A percentile compares a stretch with the other conserved stretches of the same genome.
Conservation (phyloP, 148 eudicot species). For the Chenopodium berlandieri region DNA sequence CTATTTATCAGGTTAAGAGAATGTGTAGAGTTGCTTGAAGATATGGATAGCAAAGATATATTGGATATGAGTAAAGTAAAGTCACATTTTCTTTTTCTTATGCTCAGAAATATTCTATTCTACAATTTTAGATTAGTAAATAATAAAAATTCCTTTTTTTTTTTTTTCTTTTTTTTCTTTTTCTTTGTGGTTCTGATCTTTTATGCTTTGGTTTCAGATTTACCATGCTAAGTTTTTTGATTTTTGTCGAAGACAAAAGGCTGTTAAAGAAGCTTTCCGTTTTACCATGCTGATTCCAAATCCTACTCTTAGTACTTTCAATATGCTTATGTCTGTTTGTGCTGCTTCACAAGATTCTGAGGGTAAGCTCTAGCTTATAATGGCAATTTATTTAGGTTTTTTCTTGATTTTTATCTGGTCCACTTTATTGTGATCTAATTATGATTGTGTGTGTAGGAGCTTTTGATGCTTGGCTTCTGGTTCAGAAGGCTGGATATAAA, state of each 20-base stretch:
- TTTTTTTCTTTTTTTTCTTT: no score
- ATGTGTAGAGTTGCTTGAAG: slow-evolving; percentile 81
- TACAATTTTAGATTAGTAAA: slow-evolving; percentile 1
- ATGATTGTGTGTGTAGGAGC: slow-evolving; percentile 56
- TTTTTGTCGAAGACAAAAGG: slow-evolving; percentile 73
- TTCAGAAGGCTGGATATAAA: slow-evolving; percentile 61
- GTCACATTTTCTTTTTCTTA: background rate
- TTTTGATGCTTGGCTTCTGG: slow-evolving; percentile 63
- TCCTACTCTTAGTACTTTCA: slow-evolving; percentile 93
- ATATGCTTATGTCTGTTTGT: slow-evolving; percentile 97
- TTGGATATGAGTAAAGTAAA: slow-evolving; percentile 87
- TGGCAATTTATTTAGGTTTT: background rate
- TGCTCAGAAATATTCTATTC: background rate
- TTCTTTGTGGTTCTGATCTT: slow-evolving; percentile 16
- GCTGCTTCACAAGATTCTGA: slow-evolving; percentile 78
- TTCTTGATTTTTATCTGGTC: background rate
- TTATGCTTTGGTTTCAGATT: slow-evolving; percentile 50
- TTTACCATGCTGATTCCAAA: slow-evolving; percentile 76
- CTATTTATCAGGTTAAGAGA: slow-evolving; percentile 61
- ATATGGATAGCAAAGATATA: slow-evolving; percentile 59
- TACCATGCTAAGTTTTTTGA: slow-evolving; percentile 74
- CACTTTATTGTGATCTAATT: background rate
- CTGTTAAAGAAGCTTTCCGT: slow-evolving; percentile 81
- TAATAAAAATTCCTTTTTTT: background rate
- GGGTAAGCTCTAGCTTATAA: slow-evolving; percentile 39